Evolutionary conservation across 257 asterid species (phyloP), one percentile per base, ranked within the genome.

Genomic region (Lavandula angustifolia): DNA sequence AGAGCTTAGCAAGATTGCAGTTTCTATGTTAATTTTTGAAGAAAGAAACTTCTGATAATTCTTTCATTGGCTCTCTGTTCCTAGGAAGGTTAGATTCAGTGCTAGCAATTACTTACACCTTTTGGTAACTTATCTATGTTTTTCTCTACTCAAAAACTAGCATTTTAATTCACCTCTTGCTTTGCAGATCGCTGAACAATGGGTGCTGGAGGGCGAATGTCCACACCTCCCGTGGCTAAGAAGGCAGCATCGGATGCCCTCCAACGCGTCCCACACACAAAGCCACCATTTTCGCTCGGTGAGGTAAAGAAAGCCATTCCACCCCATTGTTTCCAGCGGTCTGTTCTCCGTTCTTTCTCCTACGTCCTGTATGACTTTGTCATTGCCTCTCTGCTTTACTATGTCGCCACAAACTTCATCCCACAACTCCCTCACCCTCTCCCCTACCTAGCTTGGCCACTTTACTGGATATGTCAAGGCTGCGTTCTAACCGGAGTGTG

Each of bases 151-250:
- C 5, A 1, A 51, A 51, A 3, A 51, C 29, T 9, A n/a, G 47
- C 64, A 38, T 29, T 33, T 18, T n/a, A 40, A 5, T 62, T n/a
- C 42, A 54, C 60, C 11, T 13, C 29, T 4, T 48, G 32, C 32
- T 47, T 38, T 64, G 77, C 81, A 84, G 95, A 76, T 79, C 59
- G 74, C 70, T 74, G 75, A 77, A 73, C 80, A 78, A 86, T 88
- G 94, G 96, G 96, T 73, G 95, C 91, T 5, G 95, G 95, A 59
- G 95, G 96, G 70, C 75, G 95, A 42, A 86, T 81, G 87, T 79
- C 85, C 3, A 81, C 74, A 49, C 89, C 88, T 46, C 71, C 75
- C 0, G 79, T 75, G 78, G 85, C 83, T 6, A 78, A 81, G 75
- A 77, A 63, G 64, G 27, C 73, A 3, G 73, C 78, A 59, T 9